Evolutionary conservation across 192 early-diverging fungal species (phyloP), one percentile per base, ranked within the genome.

Genomic region (Backusella macrospora): DNA sequence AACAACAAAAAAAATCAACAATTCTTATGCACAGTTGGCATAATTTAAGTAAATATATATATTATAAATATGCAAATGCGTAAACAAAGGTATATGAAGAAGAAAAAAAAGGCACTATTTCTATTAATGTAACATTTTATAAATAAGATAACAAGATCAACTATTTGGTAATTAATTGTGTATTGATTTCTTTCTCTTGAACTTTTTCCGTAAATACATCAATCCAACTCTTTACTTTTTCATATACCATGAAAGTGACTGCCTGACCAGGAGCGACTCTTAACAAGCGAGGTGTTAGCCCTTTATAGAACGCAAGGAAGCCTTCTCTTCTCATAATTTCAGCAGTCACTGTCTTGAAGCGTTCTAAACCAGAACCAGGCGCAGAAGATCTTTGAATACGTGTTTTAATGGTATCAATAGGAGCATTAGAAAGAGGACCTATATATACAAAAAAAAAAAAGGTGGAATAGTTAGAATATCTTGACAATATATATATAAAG

Each of bases 381-480:
- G 88, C 87, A 4, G 89, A 87, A 12, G 90, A 90, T 85, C 91
- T 93, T 80, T 99, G 97, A 47, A 99, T 95, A 77, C 97, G 93
- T 14, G 97, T 99, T 83, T 99, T 99, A 86, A 99, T 96, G 47
- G 95, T 97, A 78, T 99, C 97, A 59, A 99, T 97, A 16, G 97
- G 97, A 13, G 93, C 94, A 81, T 99, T 99, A 63, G 95, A 96
- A 0, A 99, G 78, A 0, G 97, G 97, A n/a, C 96, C 91, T 71
- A 55, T 21, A 55, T 10, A 55, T 4, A 23, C 23, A 13, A 59
- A 21, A 49, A 14, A 49, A 14, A 18, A 26, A 59, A 59, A 59
- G 26, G n/a, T n/a, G 26, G 9, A 23, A 59, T 59, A 9, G 52
- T 59, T 59, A 66, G 37, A 42, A 64, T 64, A 5, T 38, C 15